Evolutionary conservation across 192 early-diverging fungal genomes (phyloP), one percentile per base, ranked within the genome.

Genomic region (Mortierella claussenii): DNA sequence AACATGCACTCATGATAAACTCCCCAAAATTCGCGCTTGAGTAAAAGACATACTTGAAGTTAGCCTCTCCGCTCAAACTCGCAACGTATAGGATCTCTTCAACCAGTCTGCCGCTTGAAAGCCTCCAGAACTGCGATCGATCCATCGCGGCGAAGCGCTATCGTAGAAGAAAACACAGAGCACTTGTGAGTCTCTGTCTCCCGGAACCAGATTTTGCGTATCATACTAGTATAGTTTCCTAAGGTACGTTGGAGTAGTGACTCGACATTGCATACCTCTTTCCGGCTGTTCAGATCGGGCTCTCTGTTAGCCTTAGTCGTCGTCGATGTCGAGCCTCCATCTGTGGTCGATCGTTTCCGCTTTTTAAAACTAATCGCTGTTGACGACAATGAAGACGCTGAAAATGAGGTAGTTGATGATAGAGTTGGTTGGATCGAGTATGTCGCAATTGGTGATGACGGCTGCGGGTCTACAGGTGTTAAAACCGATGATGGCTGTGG

Each of bases 121-220:
- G 69, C 55, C 46, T 59, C 69, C 61, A 65, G 69, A 65, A 74
- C 20, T 32, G 69, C 21, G 53, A 49, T 17, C 24, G 69, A 53
- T 74, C 45, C 69, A 74, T 74, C 6, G 49, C 61, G 28, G 69
- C 61, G 51, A 51, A 58, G 46, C 46, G 60, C 60, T 65, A 65
- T 57, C 55, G 61, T 18, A 65, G 36, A 28, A 33, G 31, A n/a
- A 57, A 48, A 30, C 46, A 68, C 24, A 51, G 33, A 56, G 27
- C 13, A 34, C 21, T 31, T 37, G 23, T 59, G 30, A 52, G 23
- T 66, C 45, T 9, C 33, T 23, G 47, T 12, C 33, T 21, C 36
- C 31, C 9, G 23, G 21, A 61, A 3, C 28, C 20, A 62, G 13
- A 23, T n/a, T 24, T 51, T 62, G 7, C 13, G 37, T 40, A 10